Conservation (phyloP, 2,329 filamentous ascomycete species). For the Claviceps citrina region DNA sequence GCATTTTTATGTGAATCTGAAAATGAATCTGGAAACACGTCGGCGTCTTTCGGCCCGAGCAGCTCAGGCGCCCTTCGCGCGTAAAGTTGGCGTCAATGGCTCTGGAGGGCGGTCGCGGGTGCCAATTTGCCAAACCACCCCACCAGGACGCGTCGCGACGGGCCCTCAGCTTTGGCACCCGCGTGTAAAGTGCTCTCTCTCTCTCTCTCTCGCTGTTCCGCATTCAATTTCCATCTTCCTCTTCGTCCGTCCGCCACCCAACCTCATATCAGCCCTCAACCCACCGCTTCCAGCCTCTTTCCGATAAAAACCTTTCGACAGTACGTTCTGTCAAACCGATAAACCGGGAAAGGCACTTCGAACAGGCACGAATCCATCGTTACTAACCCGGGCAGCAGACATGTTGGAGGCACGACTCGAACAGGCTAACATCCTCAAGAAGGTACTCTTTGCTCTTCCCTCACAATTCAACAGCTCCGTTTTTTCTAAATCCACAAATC, state of each 20-base stretch:
- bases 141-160: slow-evolving; percentile 17
- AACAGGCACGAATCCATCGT: background rate
- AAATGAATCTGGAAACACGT: too few relatives aligned
- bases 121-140: too few relatives aligned
- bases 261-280: too few relatives aligned
- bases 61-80: too few relatives aligned
- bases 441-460: slow-evolving; percentile 37
- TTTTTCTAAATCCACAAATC: too few relatives aligned
- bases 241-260: background rate
- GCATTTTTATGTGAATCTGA: too few relatives aligned
- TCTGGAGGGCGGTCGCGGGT: too few relatives aligned
- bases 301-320: background rate
- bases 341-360: too few relatives aligned
- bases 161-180: slow-evolving; percentile 11
- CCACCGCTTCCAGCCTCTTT: too few relatives aligned
- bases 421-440: slow-evolving; percentile 88
- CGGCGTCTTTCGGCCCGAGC: too few relatives aligned
- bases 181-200: slow-evolving; percentile 20
- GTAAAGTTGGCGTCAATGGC: background rate
- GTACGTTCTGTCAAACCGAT: background rate
- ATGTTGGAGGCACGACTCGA: slow-evolving; percentile 97
- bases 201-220: background rate
- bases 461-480: too few relatives aligned
- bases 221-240: background rate
- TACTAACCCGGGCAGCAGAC: slow-evolving; percentile 18